Evolutionary conservation across 768 basidiomycete species (phyloP), one percentile per base, ranked within the genome.

Genomic region (Mycena belliarum): DNA sequence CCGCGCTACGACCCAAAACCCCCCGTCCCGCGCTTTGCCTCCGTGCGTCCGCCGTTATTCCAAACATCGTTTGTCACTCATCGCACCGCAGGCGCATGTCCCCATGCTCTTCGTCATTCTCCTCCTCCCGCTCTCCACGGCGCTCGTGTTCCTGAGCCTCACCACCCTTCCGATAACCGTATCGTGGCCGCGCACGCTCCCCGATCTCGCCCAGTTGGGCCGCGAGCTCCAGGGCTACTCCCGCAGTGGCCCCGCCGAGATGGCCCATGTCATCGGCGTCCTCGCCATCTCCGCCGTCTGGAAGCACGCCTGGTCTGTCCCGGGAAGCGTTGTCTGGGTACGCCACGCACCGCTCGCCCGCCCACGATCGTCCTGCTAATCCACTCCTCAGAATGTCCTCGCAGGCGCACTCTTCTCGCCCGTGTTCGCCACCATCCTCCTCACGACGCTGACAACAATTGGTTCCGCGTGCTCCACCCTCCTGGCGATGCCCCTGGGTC

Each of bases 251-350:
- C 64, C 76, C 28, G 76, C 73, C 3, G 82, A 88, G 20, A 76
- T 85, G 51, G 80, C 81, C 9, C 95, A 96, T 73, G 91, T 96
- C 51, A 70, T 95, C 41, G 85, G 80, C 24, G 93, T 95, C 48
- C 80, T 98, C 65, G 86, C 89, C 37, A 79, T 95, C 15, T 87
- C 89, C 18, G 91, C 92, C 5, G 76, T 93, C 26, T 98, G 94
- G 93, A 97, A 95, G 73, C 95, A 98, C 70, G 93, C 95, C 4
- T 98, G 95, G 95, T 95, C 92, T 58, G 84, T 98, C 56, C 95
- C 95, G 10, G 95, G 95, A 8, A 94, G 92, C 63, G 93, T 96
- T 46, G 80, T 96, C 47, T 88, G 95, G 88, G 91, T 91, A 61
- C 55, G 59, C 66, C 53, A 46, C 24, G 47, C 29, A 15, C 26